A percentile compares a stretch with the other conserved stretches of the same genome.
Evolutionary conservation across 208 protist species (phyloP).

Genomic region (Jaenimonas drosophilae): DNA sequence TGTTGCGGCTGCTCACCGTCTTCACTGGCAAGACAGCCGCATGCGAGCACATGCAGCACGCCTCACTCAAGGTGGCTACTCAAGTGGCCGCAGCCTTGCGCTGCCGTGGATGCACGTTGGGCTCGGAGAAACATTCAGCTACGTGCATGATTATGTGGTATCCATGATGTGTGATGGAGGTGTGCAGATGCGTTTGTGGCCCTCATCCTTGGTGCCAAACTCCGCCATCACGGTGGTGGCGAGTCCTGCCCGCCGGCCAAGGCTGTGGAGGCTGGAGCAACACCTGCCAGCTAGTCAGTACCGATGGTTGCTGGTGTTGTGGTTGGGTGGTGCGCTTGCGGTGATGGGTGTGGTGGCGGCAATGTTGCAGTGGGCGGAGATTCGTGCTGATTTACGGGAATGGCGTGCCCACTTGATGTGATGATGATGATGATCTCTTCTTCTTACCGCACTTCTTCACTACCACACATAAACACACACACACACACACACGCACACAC

Average conservation of each 20-base stretch:
- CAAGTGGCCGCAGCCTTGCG: constrained; percentile 20
- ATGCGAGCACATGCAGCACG: constrained; percentile 32
- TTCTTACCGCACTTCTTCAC: too few relatives aligned
- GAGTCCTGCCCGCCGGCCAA: constrained; percentile 13
- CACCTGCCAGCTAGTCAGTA: constrained; percentile 50
- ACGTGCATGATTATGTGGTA: constrained; percentile 51
- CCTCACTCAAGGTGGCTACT: constrained; percentile 23
- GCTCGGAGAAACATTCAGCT: constrained; percentile 58
- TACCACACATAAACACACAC: too few relatives aligned
- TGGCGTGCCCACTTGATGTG: constrained; percentile 33
- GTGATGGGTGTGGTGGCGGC: constrained; percentile 44
- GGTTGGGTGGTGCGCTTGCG: constrained; percentile 18
- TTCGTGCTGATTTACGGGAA: constrained; percentile 38
- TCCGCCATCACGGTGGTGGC: constrained; percentile 39
- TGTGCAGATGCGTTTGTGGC: constrained; percentile 18
- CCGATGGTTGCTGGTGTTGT: constrained; percentile 20
- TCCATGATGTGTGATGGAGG: too few relatives aligned
- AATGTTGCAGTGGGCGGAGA: constrained; percentile 37
- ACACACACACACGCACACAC: too few relatives aligned
- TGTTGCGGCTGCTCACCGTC: too few relatives aligned
- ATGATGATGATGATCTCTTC: too few relatives aligned
- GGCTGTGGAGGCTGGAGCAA: constrained; percentile 38
- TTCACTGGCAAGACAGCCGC: constrained; percentile 50
- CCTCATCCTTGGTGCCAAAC: constrained; percentile 57
- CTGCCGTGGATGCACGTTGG: constrained; percentile 33